A percentile compares a stretch with the other conserved stretches of the same genome.
phyloP scores from a whole-genome alignment of 2,329 filamentous ascomycete genomes.

The Mollisiaceae sp. region DNA sequence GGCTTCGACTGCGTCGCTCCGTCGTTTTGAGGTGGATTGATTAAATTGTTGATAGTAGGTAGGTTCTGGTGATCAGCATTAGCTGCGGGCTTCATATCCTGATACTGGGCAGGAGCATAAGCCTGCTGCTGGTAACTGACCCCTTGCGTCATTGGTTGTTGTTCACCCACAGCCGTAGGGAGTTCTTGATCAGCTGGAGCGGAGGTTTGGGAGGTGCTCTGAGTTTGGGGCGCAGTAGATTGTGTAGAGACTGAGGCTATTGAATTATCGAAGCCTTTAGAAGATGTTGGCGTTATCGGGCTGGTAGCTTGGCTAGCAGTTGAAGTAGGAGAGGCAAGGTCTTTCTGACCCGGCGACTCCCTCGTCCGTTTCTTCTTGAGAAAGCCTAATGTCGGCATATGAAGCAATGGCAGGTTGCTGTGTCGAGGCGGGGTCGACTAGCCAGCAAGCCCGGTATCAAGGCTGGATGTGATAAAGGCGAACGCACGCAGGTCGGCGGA shows the following conservation, averaged over 20 bases:
- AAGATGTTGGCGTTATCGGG: constrained; percentile 63
- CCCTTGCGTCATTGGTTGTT: constrained; percentile 42
- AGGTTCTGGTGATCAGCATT: constrained; percentile 61
- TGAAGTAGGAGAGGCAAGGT: constrained; percentile 70
- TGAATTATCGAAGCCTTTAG: constrained; percentile 52
- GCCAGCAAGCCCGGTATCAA: constrained; percentile 31
- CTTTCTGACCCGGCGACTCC: constrained; percentile 74
- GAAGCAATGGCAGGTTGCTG: constrained; percentile 38
- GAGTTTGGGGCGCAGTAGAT: constrained; percentile 41
- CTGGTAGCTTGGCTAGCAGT: constrained; percentile 69
- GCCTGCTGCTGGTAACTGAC: constrained; percentile 43
- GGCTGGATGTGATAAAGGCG: constrained; percentile 37
- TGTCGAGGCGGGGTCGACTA: constrained; percentile 38
- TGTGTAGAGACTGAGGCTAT: constrained; percentile 48
- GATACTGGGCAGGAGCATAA: constrained; percentile 15
- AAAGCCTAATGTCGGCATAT: constrained; percentile 94
- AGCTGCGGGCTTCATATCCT: constrained; percentile 31
- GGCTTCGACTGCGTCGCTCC: constrained; percentile 45
- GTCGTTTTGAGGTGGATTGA: constrained; percentile 67
- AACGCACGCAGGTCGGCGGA: neutral
- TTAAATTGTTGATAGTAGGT: constrained; percentile 83
- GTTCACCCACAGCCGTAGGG: constrained; percentile 40
- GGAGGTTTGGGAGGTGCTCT: constrained; percentile 36
- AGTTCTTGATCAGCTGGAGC: constrained; percentile 37
- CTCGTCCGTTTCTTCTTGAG: constrained; percentile 99